Evolutionary conservation across 495 filamentous ascomycete species (phyloP).

Genomic region (Xylaria scruposa): DNA sequence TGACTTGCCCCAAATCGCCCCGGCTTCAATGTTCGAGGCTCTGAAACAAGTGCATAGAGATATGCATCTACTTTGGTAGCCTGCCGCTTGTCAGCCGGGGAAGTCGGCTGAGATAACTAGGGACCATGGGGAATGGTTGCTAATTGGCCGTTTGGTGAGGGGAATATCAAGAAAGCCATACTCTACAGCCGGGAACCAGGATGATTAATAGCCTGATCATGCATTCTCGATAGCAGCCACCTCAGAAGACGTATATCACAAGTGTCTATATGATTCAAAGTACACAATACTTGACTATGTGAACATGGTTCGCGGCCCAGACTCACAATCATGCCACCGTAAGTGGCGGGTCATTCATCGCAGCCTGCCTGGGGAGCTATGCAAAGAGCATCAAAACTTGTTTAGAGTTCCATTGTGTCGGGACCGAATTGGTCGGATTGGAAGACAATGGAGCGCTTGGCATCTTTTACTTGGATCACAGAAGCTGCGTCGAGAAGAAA

Average conservation of each 20-base stretch:
- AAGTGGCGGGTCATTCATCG: not conserved
- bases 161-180: not conserved
- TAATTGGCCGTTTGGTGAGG: constrained; percentile 15
- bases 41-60: constrained; percentile 8
- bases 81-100: constrained; percentile 5
- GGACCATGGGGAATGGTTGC: not conserved
- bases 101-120: not conserved
- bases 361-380: not conserved
- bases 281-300: not conserved
- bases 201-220: constrained; percentile 14
- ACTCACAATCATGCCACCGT: not conserved
- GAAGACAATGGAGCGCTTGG: not conserved
- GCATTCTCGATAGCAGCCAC: not conserved
- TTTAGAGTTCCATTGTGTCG: not conserved
- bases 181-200: constrained; percentile 10
- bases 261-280: not conserved
- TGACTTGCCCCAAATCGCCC: constrained; percentile 1
- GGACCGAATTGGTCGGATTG: not conserved
- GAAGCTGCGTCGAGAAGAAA: not conserved
- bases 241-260: not conserved
- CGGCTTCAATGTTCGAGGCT: constrained; percentile 14
- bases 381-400: not conserved
- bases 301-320: not conserved
- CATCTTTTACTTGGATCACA: not conserved
- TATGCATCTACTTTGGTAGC: constrained; percentile 15